Conservation (phyloP, 1,284 basidiomycete species). For the Apiotrichum siamense region DNA sequence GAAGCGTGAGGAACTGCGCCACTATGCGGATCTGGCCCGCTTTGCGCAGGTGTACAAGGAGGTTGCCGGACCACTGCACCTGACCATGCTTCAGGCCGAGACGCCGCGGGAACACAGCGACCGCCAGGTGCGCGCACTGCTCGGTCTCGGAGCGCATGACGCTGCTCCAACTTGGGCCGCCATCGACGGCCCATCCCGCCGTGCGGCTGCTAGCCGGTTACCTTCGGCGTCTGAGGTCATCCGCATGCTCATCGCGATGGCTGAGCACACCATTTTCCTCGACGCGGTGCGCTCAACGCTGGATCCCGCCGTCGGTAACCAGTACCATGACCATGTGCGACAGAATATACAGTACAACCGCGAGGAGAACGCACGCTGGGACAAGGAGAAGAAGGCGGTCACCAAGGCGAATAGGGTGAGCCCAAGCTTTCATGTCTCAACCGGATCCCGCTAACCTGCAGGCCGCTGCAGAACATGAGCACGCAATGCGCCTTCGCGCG, state of each 20-base stretch:
- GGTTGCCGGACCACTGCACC: conserved; percentile 17
- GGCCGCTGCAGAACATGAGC: conserved; percentile 18
- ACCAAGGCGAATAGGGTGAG: conserved; percentile 27
- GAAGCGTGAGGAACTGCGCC: conserved; percentile 36
- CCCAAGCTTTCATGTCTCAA: neutral
- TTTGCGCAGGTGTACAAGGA: conserved; percentile 29
- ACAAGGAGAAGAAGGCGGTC: conserved; percentile 30
- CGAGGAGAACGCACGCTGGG: conserved; percentile 24
- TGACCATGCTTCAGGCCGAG: conserved; percentile 18
- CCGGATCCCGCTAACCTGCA: conserved; percentile 7
- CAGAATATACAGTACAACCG: conserved; percentile 6
- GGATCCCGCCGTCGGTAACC: conserved; percentile 12
- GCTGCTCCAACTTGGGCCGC: conserved; percentile 26
- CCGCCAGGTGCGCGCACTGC: conserved; percentile 24
- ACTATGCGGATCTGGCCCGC: conserved; percentile 39
- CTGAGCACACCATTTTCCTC: conserved; percentile 22
- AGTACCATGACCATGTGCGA: conserved; percentile 20
- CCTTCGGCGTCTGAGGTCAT: conserved; percentile 33
- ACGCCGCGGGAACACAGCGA: conserved; percentile 17
- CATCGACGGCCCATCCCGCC: conserved; percentile 24
- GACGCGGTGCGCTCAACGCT: conserved; percentile 21
- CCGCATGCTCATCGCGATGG: conserved; percentile 37
- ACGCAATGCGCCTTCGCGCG: conserved; percentile 14
- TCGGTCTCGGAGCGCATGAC: conserved; percentile 27
- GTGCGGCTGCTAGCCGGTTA: conserved; percentile 29